Evolutionary conservation across 1,284 basidiomycete genomes (phyloP).

Genomic region (Thelephora terrestris): DNA sequence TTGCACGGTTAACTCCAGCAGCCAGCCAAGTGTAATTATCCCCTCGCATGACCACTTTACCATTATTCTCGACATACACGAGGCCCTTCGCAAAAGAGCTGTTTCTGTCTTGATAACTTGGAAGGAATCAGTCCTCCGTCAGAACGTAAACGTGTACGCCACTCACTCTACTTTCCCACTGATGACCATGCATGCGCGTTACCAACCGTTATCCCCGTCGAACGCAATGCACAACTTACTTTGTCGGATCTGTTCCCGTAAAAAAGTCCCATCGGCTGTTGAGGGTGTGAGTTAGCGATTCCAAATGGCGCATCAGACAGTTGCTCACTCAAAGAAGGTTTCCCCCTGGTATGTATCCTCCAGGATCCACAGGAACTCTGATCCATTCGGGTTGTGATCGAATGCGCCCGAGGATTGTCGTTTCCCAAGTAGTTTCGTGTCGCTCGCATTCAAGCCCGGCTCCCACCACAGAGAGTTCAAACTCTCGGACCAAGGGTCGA

Average conservation of each 20-base stretch:
- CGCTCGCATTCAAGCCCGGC: not conserved
- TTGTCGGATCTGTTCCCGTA: constrained; percentile 50
- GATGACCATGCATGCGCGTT: not conserved
- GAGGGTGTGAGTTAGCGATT: not conserved
- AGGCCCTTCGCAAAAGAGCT: constrained; percentile 38
- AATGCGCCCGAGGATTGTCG: constrained; percentile 6
- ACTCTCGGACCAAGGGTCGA: too few species aligned
- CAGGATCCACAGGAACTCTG: constrained; percentile 26
- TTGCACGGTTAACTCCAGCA: constrained; percentile 42
- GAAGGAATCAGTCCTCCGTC: not conserved
- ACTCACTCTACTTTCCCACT: constrained; percentile 56
- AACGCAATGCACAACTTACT: constrained; percentile 29
- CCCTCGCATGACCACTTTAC: constrained; percentile 61
- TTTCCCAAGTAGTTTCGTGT: not conserved
- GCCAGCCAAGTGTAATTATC: constrained; percentile 50
- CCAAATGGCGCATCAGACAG: not conserved
- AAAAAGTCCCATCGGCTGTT: constrained; percentile 50
- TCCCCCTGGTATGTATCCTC: constrained; percentile 24
- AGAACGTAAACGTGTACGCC: not conserved
- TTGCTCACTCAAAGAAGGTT: constrained; percentile 28
- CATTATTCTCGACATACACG: constrained; percentile 43
- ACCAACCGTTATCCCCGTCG: too few species aligned
- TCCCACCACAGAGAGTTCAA: too few species aligned
- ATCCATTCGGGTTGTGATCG: constrained; percentile 18
- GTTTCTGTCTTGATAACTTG: constrained; percentile 41